Percentiles rank a stretch among this genome's conserved stretches.
These are phyloP conservation scores for Hysterium pulicare DNA, from an alignment of 2,329 filamentous ascomycete genomes.

Conservation along the genomic window DNA sequence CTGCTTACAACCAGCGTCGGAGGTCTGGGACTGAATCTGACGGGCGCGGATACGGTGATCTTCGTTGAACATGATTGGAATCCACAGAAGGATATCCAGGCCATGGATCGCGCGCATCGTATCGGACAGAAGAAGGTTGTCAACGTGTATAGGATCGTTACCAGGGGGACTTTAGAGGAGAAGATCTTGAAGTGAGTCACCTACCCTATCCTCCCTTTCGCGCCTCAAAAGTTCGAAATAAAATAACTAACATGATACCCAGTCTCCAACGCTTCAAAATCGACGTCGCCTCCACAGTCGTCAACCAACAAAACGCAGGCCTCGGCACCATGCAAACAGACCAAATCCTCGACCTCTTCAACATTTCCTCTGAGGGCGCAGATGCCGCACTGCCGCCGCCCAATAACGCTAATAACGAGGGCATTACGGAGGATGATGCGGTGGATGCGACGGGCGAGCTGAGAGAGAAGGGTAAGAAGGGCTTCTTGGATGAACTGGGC, in stretches of 20 bases:
- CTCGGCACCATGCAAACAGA: slow-evolving; percentile 96
- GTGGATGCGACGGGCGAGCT: slow-evolving; percentile 80
- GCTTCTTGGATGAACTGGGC: slow-evolving; percentile 89
- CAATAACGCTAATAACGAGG: slow-evolving; percentile 62
- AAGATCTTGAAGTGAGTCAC: slow-evolving; percentile 78
- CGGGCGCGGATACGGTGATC: slow-evolving; percentile 96
- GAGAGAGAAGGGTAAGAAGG: slow-evolving; percentile 91
- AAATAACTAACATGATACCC: slow-evolving; percentile 11
- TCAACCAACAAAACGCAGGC: slow-evolving; percentile 98
- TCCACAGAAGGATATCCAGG: slow-evolving; percentile 95
- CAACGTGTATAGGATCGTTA: slow-evolving; percentile 96
- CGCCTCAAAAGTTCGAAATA: background rate
- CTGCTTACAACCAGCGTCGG: slow-evolving; percentile 93
- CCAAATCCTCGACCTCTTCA: slow-evolving; percentile 96
- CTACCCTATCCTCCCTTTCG: background rate
- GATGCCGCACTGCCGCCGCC: slow-evolving; percentile 54
- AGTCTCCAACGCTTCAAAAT: slow-evolving; percentile 99
- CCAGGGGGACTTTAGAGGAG: slow-evolving; percentile 91
- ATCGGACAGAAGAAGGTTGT: slow-evolving; percentile 99
- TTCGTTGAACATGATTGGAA: slow-evolving; percentile 99
- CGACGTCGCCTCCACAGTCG: slow-evolving; percentile 94
- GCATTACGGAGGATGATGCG: slow-evolving; percentile 83
- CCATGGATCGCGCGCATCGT: slow-evolving; percentile 97
- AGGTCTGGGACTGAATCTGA: slow-evolving; percentile 89
- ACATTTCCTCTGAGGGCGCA: slow-evolving; percentile 53